A percentile compares a stretch with the other conserved stretches of the same genome.
Evolutionary conservation across 306 rosid species (phyloP).

Genomic region (Quercus ilex): DNA sequence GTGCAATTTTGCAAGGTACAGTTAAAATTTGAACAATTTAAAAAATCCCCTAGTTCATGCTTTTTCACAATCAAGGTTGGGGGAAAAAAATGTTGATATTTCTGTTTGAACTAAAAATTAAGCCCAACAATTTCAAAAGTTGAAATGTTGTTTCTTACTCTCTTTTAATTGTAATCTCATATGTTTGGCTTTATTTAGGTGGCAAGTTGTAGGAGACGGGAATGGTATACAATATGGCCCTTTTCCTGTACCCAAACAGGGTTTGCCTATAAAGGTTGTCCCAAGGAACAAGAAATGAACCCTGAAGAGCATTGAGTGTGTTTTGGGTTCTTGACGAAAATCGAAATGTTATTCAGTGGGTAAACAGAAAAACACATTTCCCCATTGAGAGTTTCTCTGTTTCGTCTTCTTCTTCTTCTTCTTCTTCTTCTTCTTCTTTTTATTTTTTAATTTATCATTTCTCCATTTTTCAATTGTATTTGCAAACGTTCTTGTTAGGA

Average conservation of each 20-base stretch:
- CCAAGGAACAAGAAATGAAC: slow-evolving; percentile 37
- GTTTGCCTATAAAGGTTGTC: slow-evolving; percentile 62
- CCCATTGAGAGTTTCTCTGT: slow-evolving; percentile 13
- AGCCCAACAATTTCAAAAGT: too few relatives aligned
- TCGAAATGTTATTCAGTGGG: slow-evolving; percentile 25
- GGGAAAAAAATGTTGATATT: too few relatives aligned
- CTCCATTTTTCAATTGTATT: slow-evolving; percentile 5
- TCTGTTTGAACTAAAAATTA: too few relatives aligned
- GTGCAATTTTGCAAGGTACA: too few relatives aligned
- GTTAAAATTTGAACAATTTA: too few relatives aligned
- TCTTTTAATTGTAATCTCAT: neutral
- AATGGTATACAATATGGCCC: slow-evolving; percentile 85
- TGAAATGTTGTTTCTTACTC: neutral
- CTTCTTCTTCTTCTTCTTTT: neutral
- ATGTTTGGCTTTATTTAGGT: slow-evolving; percentile 36
- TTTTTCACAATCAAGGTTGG: neutral
- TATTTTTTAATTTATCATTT: slow-evolving; percentile 5
- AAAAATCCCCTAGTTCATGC: neutral
- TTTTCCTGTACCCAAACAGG: slow-evolving; percentile 88
- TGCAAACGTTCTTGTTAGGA: slow-evolving; percentile 7
- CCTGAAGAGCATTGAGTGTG: slow-evolving; percentile 11
- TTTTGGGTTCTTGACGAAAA: slow-evolving; percentile 26
- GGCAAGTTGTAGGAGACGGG: slow-evolving; percentile 60
- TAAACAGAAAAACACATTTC: slow-evolving; percentile 26
- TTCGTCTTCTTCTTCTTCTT: neutral